Conservation (phyloP, 495 filamentous ascomycete species). For the Lasiosphaeria ovina region DNA sequence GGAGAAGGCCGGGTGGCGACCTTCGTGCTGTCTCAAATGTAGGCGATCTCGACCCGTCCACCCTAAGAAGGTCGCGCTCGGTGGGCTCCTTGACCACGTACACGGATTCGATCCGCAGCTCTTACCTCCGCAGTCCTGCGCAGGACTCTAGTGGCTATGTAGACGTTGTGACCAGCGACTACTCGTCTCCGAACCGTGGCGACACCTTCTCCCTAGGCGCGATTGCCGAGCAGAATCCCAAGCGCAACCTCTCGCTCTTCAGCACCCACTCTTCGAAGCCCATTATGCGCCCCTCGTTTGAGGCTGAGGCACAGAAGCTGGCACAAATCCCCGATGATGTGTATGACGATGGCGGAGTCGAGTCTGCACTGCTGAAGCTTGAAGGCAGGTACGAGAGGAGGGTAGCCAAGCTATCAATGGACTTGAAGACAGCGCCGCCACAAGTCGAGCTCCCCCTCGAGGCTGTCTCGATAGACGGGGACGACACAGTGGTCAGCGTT, state of each 20-base stretch:
- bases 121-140: constrained; percentile 46
- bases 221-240: constrained; percentile 49
- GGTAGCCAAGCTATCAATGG: constrained; percentile 40
- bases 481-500: constrained; percentile 18
- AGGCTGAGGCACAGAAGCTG: constrained; percentile 83
- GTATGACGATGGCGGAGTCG: constrained; percentile 84
- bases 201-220: constrained; percentile 59
- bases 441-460: constrained; percentile 17
- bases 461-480: constrained; percentile 16
- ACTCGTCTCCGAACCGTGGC: constrained; percentile 30
- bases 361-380: constrained; percentile 86
- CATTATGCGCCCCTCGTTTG: constrained; percentile 80
- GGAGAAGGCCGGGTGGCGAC: constrained; percentile 86
- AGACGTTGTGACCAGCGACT: constrained; percentile 44
- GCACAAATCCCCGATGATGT: constrained; percentile 83
- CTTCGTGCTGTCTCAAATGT: constrained; percentile 76
- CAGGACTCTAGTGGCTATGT: constrained; percentile 40
- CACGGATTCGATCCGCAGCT: constrained; percentile 65
- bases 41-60: constrained; percentile 58
- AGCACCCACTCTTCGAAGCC: constrained; percentile 74
- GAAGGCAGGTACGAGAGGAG: constrained; percentile 79
- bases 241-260: constrained; percentile 58
- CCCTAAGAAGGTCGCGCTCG: constrained; percentile 62
- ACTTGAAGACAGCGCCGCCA: constrained; percentile 25
- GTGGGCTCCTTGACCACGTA: constrained; percentile 68